These are phyloP conservation scores for Pseudogymnoascus sp. DNA, from an alignment of 2,329 filamentous ascomycete species.

Conservation along the genomic window DNA sequence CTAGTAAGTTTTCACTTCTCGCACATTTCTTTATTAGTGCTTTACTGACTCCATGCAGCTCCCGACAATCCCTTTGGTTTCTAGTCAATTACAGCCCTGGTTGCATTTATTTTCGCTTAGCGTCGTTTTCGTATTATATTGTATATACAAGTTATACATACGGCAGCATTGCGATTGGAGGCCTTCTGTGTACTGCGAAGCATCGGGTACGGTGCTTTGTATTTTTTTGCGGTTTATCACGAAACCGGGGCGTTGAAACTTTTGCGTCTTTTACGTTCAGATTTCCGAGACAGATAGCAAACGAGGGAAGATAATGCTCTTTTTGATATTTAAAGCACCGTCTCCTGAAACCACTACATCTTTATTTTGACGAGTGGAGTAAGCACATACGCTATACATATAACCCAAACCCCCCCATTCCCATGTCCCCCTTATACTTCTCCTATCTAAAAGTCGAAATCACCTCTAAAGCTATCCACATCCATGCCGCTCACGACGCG, in stretches of 20 bases:
- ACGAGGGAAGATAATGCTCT: conserved; percentile 7
- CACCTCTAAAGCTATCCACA: conserved; percentile 75
- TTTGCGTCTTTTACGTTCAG: conserved; percentile 7
- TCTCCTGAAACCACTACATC: neutral
- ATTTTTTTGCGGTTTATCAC: neutral
- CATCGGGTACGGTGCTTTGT: conserved; percentile 6
- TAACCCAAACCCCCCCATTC: neutral
- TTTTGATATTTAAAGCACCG: neutral
- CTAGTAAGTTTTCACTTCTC: conserved; percentile 62
- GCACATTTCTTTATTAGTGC: conserved; percentile 1
- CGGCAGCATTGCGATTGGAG: conserved; percentile 6
- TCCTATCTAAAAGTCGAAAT: conserved; percentile 69
- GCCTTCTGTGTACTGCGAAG: conserved; percentile 1
- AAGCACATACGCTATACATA: conserved; percentile 8
- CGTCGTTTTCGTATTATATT: conserved; percentile 10
- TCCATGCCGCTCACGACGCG: conserved; percentile 84
- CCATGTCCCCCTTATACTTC: neutral
- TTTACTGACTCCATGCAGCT: conserved; percentile 35
- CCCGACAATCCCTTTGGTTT: conserved; percentile 65
- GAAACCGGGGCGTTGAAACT: neutral
- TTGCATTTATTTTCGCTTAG: conserved; percentile 8
- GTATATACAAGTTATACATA: conserved; percentile 6
- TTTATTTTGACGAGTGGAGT: neutral
- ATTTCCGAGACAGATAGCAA: conserved; percentile 9
- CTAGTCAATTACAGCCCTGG: conserved; percentile 29